These are phyloP conservation scores for Auriscalpium microsporum DNA, from an alignment of 768 basidiomycete species.

Conservation along the genomic window DNA sequence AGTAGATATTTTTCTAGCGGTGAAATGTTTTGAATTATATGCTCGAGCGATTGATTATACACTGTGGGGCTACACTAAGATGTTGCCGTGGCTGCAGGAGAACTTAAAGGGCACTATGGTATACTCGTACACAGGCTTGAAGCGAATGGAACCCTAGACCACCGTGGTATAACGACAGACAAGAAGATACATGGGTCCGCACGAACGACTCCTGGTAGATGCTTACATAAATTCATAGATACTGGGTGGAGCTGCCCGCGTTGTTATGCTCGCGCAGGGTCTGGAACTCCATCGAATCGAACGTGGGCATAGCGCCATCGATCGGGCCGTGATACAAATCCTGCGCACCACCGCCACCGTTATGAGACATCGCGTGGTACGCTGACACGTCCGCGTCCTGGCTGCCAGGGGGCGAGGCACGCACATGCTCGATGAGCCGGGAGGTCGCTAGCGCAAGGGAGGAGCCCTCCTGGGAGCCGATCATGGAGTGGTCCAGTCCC, in stretches of 20 bases:
- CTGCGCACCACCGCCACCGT: neutral
- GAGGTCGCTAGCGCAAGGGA: neutral
- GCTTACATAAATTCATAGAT: constrained; percentile 4
- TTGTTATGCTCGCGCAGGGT: constrained; percentile 21
- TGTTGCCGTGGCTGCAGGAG: too few species aligned
- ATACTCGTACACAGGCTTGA: too few species aligned
- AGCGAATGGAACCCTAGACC: neutral
- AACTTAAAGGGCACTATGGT: too few species aligned
- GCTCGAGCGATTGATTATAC: too few species aligned
- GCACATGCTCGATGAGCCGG: neutral
- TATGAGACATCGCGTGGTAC: too few species aligned
- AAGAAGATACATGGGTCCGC: neutral
- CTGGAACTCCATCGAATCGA: constrained; percentile 28
- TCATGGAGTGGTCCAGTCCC: neutral
- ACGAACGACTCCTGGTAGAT: neutral
- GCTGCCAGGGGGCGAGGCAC: too few species aligned
- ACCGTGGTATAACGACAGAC: neutral
- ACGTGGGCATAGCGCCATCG: constrained; percentile 9
- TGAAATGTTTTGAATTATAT: too few species aligned
- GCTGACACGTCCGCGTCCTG: too few species aligned
- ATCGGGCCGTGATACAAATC: neutral
- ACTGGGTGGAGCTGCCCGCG: constrained; percentile 4
- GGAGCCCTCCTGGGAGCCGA: neutral
- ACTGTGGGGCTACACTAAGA: too few species aligned
- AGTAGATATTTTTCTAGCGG: too few species aligned